Percentiles rank a stretch among this genome's conserved stretches.
These are phyloP conservation scores for Colletotrichum sidae DNA, from an alignment of 2,329 filamentous ascomycete species.

Conservation along the genomic window DNA sequence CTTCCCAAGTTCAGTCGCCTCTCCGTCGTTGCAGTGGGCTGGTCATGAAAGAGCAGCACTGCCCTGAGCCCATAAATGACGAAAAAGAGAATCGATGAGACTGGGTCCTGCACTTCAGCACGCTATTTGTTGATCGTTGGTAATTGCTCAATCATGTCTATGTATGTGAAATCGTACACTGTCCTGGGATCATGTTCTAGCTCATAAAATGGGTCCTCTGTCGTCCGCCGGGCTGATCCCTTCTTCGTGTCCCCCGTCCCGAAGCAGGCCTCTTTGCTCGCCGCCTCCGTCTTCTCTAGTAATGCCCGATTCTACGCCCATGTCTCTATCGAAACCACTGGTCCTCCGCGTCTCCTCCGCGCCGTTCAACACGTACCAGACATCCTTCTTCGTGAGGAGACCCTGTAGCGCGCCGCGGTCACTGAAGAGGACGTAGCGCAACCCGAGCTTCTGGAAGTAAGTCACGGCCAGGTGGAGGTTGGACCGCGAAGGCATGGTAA, in stretches of 20 bases:
- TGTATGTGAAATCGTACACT: slow-evolving; percentile 2
- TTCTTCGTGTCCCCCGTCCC: slow-evolving; percentile 49
- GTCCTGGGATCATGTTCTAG: slow-evolving; percentile 8
- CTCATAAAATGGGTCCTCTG: slow-evolving; percentile 34
- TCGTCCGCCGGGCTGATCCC: slow-evolving; percentile 41
- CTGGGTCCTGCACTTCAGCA: no score
- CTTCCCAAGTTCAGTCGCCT: no score
- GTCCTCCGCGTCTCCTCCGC: slow-evolving; percentile 70
- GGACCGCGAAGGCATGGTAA: slow-evolving; percentile 83
- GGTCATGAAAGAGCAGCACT: no score
- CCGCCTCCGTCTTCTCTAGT: slow-evolving; percentile 52
- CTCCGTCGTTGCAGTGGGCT: no score
- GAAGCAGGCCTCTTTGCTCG: slow-evolving; percentile 58
- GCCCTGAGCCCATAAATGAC: no score
- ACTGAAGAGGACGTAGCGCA: slow-evolving; percentile 89
- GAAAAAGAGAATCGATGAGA: no score
- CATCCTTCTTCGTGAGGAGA: slow-evolving; percentile 95
- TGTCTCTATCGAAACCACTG: slow-evolving; percentile 42
- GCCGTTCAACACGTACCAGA: slow-evolving; percentile 92
- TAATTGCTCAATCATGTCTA: slow-evolving; percentile 7
- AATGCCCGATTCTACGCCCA: slow-evolving; percentile 48
- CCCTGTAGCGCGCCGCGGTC: slow-evolving; percentile 86
- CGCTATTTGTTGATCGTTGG: background rate
- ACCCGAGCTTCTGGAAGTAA: slow-evolving; percentile 94
- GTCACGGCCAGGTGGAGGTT: slow-evolving; percentile 86